phyloP scores from a whole-genome alignment of 1,139 yeast species.

The Sugiyamaella grinbergsii region DNA sequence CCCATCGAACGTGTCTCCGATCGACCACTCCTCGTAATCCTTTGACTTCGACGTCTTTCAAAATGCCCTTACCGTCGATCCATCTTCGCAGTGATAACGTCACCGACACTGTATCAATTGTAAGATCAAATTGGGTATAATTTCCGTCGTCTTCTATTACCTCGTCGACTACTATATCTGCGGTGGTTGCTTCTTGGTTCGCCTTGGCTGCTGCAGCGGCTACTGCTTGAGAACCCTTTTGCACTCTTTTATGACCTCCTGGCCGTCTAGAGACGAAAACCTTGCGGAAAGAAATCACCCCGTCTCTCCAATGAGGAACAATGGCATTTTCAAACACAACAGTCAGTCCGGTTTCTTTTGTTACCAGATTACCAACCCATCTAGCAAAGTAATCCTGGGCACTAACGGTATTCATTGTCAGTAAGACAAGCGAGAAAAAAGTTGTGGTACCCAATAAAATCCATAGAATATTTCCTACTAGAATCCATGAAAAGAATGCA shows the following conservation, averaged over 20 bases:
- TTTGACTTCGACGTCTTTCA: constrained; percentile 76
- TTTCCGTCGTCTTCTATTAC: constrained; percentile 73
- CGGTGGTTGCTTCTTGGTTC: constrained; percentile 30
- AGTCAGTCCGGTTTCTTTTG: constrained; percentile 80
- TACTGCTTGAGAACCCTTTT: constrained; percentile 74
- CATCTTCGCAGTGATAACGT: constrained; percentile 81
- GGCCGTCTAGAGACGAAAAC: constrained; percentile 90
- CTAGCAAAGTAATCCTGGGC: constrained; percentile 90
- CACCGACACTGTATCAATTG: constrained; percentile 81
- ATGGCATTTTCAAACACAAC: constrained; percentile 93
- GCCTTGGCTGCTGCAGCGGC: constrained; percentile 51
- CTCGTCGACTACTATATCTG: constrained; percentile 27
- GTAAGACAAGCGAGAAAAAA: constrained; percentile 75
- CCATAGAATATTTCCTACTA: constrained; percentile 80
- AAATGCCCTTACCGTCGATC: constrained; percentile 86
- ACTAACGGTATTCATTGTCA: constrained; percentile 78
- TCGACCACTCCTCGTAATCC: constrained; percentile 93
- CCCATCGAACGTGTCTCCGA: constrained; percentile 84
- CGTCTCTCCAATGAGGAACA: constrained; percentile 92
- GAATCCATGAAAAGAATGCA: constrained; percentile 87
- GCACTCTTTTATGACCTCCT: constrained; percentile 42
- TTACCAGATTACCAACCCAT: constrained; percentile 75
- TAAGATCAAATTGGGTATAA: constrained; percentile 90
- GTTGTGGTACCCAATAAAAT: constrained; percentile 87
- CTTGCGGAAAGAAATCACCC: constrained; percentile 78